phyloP scores from a whole-genome alignment of 352 stramenopile genomes.

The Pythium brachiatum region DNA sequence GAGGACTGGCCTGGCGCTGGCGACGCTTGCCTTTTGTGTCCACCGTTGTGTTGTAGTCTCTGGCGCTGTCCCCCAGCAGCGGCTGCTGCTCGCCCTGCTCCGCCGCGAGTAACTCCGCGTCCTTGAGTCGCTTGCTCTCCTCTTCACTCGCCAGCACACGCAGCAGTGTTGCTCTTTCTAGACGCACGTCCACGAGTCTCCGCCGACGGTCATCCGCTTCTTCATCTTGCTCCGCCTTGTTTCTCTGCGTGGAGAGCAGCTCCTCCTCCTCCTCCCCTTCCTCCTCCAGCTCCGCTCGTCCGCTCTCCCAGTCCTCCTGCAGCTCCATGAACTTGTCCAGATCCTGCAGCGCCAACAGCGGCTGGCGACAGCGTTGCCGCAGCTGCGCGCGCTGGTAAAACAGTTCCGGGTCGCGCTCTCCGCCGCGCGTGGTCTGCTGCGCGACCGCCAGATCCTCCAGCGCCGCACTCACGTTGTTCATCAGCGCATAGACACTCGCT shows the following conservation, averaged over 20 bases:
- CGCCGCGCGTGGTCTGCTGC: constrained; percentile 34
- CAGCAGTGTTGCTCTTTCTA: constrained; percentile 59
- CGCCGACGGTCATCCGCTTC: constrained; percentile 11
- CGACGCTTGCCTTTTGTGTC: constrained; percentile 2
- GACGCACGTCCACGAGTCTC: constrained; percentile 46
- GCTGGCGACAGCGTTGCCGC: constrained; percentile 45
- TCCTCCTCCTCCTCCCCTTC: constrained; percentile 22
- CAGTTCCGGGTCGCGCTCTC: constrained; percentile 52
- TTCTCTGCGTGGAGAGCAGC: too few species aligned
- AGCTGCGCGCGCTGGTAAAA: constrained; percentile 62
- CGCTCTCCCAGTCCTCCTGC: constrained; percentile 39
- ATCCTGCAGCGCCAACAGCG: constrained; percentile 44
- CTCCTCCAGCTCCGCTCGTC: background rate
- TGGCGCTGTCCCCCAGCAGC: constrained; percentile 11
- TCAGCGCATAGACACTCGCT: constrained; percentile 47
- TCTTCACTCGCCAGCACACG: constrained; percentile 51
- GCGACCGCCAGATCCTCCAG: constrained; percentile 53
- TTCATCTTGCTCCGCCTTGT: background rate
- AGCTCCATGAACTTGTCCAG: constrained; percentile 72
- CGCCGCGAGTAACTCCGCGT: constrained; percentile 41
- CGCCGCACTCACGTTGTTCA: constrained; percentile 53
- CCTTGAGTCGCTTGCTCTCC: constrained; percentile 39
- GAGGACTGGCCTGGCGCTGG: background rate
- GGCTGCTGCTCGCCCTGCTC: constrained; percentile 43
- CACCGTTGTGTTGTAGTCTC: constrained; percentile 18